These are phyloP conservation scores for Ogataea kodamae DNA, from an alignment of 805 yeast genomes.

Conservation along the genomic window DNA sequence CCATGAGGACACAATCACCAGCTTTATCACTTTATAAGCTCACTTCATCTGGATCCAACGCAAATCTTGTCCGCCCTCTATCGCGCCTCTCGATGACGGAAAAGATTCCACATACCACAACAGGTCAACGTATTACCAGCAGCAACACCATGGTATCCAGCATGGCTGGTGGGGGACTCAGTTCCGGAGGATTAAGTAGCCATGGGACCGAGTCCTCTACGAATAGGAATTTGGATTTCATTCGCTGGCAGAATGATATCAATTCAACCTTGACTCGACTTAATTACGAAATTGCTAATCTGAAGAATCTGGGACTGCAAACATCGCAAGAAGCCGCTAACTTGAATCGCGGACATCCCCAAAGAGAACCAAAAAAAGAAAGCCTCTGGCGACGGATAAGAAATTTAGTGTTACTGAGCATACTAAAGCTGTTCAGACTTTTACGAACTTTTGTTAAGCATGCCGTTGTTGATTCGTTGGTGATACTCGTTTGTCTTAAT, in stretches of 20 bases:
- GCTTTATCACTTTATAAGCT: constrained; percentile 33
- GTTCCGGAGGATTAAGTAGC: constrained; percentile 11
- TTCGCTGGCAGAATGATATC: constrained; percentile 53
- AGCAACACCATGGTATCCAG: constrained; percentile 20
- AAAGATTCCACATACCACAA: neutral
- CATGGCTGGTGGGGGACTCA: constrained; percentile 8
- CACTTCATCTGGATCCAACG: constrained; percentile 30
- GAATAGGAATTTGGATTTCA: constrained; percentile 37
- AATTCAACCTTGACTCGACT: constrained; percentile 45
- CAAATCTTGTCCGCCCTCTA: constrained; percentile 28
- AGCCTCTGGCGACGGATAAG: constrained; percentile 7
- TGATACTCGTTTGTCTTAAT: constrained; percentile 15
- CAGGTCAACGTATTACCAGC: constrained; percentile 17
- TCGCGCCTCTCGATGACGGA: constrained; percentile 27
- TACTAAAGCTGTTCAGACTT: constrained; percentile 11
- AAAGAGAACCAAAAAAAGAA: constrained; percentile 4
- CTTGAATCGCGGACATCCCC: constrained; percentile 1
- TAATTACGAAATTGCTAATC: constrained; percentile 36
- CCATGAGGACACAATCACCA: constrained; percentile 31
- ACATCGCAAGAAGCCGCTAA: constrained; percentile 7
- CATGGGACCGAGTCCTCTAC: constrained; percentile 14
- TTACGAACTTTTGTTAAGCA: constrained; percentile 18
- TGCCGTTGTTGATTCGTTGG: constrained; percentile 22
- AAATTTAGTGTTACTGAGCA: constrained; percentile 7
- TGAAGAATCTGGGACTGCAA: constrained; percentile 18